Evolutionary conservation across 441 rosid species (phyloP), one percentile per base, ranked within the genome.

Genomic region (Jatropha multifida): DNA sequence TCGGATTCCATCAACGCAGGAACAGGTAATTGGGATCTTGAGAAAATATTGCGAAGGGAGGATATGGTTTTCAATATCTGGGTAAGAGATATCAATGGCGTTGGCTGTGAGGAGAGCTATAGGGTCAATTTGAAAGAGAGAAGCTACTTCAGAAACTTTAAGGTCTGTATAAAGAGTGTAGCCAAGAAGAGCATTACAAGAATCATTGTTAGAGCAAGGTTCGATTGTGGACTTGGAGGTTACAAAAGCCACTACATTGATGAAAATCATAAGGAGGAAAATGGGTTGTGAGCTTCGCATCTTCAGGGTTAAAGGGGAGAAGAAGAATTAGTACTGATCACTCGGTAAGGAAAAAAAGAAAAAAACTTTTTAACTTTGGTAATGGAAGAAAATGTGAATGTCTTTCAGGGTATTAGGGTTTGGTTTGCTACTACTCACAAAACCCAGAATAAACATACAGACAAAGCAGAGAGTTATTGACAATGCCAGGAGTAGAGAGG

Each of bases 121-220:
- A 17, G 98, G 97, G 83, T 94, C 97, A n/a, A 90, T 85, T 81
- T 92, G 97, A 85, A 94, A 94, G 81, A 94, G 96, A 4, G 98
- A 89, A 7, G 94, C 97, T 0, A 94, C 92, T 78, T 94, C 97
- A 41, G 96, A 81, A 51, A 94, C 98, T 73, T 93, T 94, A 76
- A 94, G 97, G 86, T 94, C 96, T 0, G 94, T 86, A 90, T 93
- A 91, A 79, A 94, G 96, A 0, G 93, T 90, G 89, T 94, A 94
- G 49, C 97, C 99, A 68, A 94, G 92, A 59, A 93, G 76, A 44
- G 99, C 91, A 83, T 82, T 85, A 84, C 99, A 94, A 51, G 92
- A 81, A 79, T 90, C 90, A 26, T 87, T 86, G 79, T 83, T 91
- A 6, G 99, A 87, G 79, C 97, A 94, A 5, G 99, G 96, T 83